Percentiles rank a stretch among this genome's conserved stretches.
Evolutionary conservation across 108 stramenopile species (phyloP).

Genomic region (Parietichytrium sp.): DNA sequence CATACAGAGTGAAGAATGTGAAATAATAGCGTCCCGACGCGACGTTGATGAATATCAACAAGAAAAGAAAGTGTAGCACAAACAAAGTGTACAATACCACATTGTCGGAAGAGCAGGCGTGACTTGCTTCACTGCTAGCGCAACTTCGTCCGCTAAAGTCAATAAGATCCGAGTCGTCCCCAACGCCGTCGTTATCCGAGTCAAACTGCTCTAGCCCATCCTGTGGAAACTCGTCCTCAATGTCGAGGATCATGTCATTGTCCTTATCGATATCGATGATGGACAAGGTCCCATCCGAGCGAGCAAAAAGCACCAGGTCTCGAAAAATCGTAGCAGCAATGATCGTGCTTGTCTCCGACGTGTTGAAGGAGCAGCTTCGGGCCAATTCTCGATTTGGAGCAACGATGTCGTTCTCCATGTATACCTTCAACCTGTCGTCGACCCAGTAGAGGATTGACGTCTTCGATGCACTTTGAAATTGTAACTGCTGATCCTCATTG

Average conservation of each 20-base stretch:
- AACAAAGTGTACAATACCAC: background rate
- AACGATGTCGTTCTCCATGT: background rate
- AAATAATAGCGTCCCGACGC: too few species aligned
- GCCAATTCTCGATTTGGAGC: background rate
- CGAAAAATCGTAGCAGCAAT: background rate
- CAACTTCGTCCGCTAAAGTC: background rate
- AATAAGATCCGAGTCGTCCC: background rate
- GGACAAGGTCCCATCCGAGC: background rate
- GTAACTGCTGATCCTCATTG: background rate
- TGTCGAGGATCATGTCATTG: background rate
- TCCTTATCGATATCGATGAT: slow-evolving; percentile 27
- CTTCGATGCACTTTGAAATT: background rate
- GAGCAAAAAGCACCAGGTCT: background rate
- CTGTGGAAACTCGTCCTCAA: background rate
- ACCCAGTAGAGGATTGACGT: background rate
- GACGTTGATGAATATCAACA: too few species aligned
- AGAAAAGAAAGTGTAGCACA: background rate
- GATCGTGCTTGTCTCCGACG: background rate
- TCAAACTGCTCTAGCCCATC: slow-evolving; percentile 23
- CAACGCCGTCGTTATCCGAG: background rate
- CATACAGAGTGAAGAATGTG: too few species aligned
- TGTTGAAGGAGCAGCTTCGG: background rate
- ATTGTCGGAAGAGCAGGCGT: background rate
- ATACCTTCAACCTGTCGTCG: background rate
- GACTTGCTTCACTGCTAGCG: background rate